Conservation (phyloP, 768 basidiomycete genomes). For the Naganishia vishniacii region DNA sequence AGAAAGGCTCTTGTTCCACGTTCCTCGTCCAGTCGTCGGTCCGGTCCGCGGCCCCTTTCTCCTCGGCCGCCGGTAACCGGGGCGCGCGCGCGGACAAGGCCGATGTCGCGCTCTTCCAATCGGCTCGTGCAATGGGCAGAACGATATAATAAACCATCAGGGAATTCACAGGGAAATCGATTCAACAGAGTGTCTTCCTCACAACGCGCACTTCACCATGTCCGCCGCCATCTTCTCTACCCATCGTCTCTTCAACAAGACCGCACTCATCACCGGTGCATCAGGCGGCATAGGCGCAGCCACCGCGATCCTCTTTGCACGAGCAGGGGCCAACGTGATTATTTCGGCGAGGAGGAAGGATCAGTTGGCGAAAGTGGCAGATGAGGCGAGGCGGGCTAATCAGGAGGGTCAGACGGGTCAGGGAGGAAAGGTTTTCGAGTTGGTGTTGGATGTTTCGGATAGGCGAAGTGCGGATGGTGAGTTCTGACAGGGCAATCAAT, state of each 20-base stretch:
- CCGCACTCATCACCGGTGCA: constrained; percentile 51
- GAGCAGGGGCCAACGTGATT: constrained; percentile 84
- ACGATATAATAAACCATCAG: too few relatives aligned
- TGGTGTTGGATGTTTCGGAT: constrained; percentile 77
- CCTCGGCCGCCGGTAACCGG: background rate
- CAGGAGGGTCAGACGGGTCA: constrained; percentile 64
- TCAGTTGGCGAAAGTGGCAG: constrained; percentile 63
- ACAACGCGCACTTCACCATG: constrained; percentile 20
- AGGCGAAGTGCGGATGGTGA: constrained; percentile 44
- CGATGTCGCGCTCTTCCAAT: background rate
- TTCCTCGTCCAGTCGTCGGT: background rate
- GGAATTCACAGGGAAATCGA: constrained; percentile 63
- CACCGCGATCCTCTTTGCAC: constrained; percentile 74
- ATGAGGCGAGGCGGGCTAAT: constrained; percentile 64
- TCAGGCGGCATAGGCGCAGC: constrained; percentile 30
- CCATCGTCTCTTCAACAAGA: constrained; percentile 51
- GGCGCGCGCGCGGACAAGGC: background rate
- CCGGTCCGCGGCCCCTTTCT: background rate
- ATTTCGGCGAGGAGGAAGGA: constrained; percentile 74
- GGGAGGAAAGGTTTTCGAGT: constrained; percentile 69
- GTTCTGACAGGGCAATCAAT: too few relatives aligned
- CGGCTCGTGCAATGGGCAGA: constrained; percentile 30
- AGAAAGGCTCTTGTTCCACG: background rate
- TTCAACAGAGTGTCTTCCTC: constrained; percentile 39
- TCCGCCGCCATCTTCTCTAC: constrained; percentile 30